Base-by-base conservation (phyloP, 306 rosid species). In the Arachis stenosperma region DNA sequence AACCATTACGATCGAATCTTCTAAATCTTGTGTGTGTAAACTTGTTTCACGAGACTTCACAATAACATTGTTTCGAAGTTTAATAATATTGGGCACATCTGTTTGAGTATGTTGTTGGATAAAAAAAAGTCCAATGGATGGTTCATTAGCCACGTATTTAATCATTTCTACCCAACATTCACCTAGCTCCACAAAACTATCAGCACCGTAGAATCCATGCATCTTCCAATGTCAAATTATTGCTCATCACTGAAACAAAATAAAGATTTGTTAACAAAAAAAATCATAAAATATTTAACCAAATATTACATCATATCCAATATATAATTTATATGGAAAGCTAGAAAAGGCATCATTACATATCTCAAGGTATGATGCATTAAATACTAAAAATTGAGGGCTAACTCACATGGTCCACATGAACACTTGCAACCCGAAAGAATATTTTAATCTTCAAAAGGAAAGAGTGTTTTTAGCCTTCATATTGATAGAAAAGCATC, bases 141-240 rank as follows among this genome's bases (percentile, higher is more conserved):
- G 97, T 84, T 94, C 97, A 59, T 94, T 91, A 33, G 98, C 97
- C 33, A 86, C 71, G 27, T 84, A 85, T 73, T 84, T 91, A 73
- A 89, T 94, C 97, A 91, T 94, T 85, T 88, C 98, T 29, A 84
- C 94, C 78, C 83, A 47, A 81, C 87, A 77, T 55, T 88, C 91
- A 60, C 83, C 87, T 82, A 94, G 86, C 88, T 88, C 98, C 88
- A 86, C 84, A 71, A 91, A 89, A 56, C 97, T 97, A 78, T 94
- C 97, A 69, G 78, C 86, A 58, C 86, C 80, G 80, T 95, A 89
- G 90, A 91, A 90, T 58, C 82, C 91, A 87, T 78, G 88, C 98
- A 94, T 91, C 91, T 85, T 89, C 83, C 77, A 73, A 77, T 81
- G 72, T 80, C 56, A 81, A 55, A 66, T 64, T 79, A 79, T 81